These are phyloP conservation scores for Graphiopsis chlorocephala DNA, from an alignment of 2,329 filamentous ascomycete genomes.

Conservation along the genomic window DNA sequence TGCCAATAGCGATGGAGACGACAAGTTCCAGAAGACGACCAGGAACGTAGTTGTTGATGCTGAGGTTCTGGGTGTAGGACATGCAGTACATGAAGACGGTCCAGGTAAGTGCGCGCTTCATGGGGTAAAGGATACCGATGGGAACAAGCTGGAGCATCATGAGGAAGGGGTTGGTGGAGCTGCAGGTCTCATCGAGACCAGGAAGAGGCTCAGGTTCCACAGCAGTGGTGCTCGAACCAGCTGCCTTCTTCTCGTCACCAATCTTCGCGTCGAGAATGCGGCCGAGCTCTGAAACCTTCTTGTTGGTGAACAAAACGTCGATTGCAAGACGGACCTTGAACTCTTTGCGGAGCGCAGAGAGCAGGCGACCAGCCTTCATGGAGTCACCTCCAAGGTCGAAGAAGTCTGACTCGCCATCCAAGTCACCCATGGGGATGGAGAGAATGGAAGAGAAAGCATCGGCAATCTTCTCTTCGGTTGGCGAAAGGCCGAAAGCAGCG, in stretches of 20 bases:
- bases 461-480: constrained; percentile 41
- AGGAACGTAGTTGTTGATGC: constrained; percentile 39
- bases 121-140: constrained; percentile 49
- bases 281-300: constrained; percentile 44
- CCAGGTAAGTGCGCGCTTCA: constrained; percentile 53
- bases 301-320: constrained; percentile 51
- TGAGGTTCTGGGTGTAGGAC: constrained; percentile 40
- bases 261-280: constrained; percentile 15
- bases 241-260: constrained; percentile 12
- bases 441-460: constrained; percentile 49
- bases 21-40: constrained; percentile 52
- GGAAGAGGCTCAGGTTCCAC: constrained; percentile 24
- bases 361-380: constrained; percentile 51
- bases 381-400: constrained; percentile 56
- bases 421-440: constrained; percentile 38
- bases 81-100: constrained; percentile 52
- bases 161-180: constrained; percentile 51
- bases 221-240: not conserved
- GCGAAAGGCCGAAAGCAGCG: constrained; percentile 20
- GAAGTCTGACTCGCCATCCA: constrained; percentile 47
- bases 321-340: constrained; percentile 52
- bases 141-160: constrained; percentile 53
- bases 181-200: constrained; percentile 44
- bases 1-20: constrained; percentile 45
- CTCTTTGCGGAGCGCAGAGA: constrained; percentile 51